Evolutionary conservation across 345 rosid species (phyloP).

Genomic region (Durio zibethinus): DNA sequence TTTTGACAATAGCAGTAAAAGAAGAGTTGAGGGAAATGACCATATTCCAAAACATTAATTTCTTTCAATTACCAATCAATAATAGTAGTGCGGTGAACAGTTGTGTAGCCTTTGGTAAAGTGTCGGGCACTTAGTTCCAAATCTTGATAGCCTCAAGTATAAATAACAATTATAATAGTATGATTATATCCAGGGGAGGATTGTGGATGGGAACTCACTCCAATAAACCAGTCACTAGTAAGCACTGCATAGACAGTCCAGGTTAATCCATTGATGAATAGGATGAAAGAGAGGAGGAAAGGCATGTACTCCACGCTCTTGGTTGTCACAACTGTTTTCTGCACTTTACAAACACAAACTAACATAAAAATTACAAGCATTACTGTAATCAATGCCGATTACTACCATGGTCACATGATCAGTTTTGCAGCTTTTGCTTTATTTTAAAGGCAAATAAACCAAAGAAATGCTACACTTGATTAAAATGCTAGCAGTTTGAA

Average conservation of each 20-base stretch:
- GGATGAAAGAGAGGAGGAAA: conserved; percentile 40
- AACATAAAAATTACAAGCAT: neutral
- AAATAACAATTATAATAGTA: neutral
- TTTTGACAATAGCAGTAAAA: neutral
- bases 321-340: conserved; percentile 51
- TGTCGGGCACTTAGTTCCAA: too few species aligned
- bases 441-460: too few species aligned
- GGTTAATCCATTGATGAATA: conserved; percentile 47
- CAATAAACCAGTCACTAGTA: conserved; percentile 41
- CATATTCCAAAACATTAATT: too few species aligned
- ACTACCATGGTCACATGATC: neutral
- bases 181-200: neutral
- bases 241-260: conserved; percentile 55
- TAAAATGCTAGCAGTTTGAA: too few species aligned
- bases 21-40: neutral
- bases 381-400: neutral
- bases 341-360: neutral
- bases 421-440: too few species aligned
- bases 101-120: too few species aligned
- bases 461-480: neutral
- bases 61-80: too few species aligned
- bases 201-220: conserved; percentile 33
- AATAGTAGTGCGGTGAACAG: too few species aligned
- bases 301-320: conserved; percentile 66
- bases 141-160: too few species aligned